Evolutionary conservation across 495 filamentous ascomycete species (phyloP).

Genomic region (Pyrenula massariospora): DNA sequence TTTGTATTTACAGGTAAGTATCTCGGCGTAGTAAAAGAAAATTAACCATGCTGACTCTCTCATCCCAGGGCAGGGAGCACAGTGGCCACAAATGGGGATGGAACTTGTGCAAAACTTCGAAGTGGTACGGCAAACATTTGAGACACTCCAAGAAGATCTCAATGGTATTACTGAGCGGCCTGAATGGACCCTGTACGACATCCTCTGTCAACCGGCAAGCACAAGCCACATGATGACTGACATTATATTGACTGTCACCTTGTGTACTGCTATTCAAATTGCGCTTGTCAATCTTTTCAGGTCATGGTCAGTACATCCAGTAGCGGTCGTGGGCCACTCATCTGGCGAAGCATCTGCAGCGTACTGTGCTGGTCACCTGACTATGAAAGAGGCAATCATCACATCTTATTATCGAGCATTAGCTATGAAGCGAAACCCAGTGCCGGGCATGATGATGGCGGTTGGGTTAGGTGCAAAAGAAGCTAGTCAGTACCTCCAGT

Average conservation of each 20-base stretch:
- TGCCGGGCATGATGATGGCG: constrained; percentile 10
- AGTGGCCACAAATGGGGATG: constrained; percentile 36
- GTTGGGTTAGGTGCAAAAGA: constrained; percentile 7
- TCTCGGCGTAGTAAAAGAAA: too few relatives aligned
- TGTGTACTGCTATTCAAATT: constrained; percentile 9
- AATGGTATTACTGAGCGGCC: constrained; percentile 26
- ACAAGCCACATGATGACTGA: too few relatives aligned
- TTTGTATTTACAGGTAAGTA: too few relatives aligned
- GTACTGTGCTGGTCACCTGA: constrained; percentile 16
- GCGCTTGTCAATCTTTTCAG: constrained; percentile 5
- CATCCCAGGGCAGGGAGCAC: constrained; percentile 38
- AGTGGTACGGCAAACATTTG: constrained; percentile 24
- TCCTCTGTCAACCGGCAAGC: neutral
- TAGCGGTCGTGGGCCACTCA: constrained; percentile 11
- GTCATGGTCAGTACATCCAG: constrained; percentile 7
- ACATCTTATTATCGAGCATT: constrained; percentile 14
- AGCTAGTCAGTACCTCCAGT: too few relatives aligned
- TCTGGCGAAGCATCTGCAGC: constrained; percentile 16
- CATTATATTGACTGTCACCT: constrained; percentile 6
- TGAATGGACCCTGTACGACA: constrained; percentile 29
- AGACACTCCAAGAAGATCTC: constrained; percentile 29
- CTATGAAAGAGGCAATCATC: constrained; percentile 17
- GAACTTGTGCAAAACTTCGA: constrained; percentile 18
- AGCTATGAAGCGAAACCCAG: neutral
- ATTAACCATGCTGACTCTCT: too few relatives aligned